These are phyloP conservation scores for Phytophthora kernoviae DNA, from an alignment of 352 stramenopile genomes.

Conservation along the genomic window DNA sequence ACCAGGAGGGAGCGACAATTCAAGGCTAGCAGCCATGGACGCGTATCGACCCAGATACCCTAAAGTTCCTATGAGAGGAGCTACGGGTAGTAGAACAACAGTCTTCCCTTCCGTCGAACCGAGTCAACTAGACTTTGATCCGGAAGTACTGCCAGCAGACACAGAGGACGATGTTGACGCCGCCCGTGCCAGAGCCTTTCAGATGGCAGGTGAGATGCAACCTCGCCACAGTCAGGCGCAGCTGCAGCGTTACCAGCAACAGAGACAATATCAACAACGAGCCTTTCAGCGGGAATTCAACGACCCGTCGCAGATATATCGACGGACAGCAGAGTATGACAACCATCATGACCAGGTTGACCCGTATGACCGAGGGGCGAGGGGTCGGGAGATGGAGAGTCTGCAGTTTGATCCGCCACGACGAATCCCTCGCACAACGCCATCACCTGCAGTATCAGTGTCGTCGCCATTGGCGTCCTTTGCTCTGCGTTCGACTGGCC, in stretches of 20 bases:
- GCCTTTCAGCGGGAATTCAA: slow-evolving; percentile 25
- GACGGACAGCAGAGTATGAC: slow-evolving; percentile 10
- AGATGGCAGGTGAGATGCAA: slow-evolving; percentile 37
- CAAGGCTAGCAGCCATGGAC: background rate
- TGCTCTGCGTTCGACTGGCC: slow-evolving; percentile 15
- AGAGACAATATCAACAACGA: slow-evolving; percentile 40
- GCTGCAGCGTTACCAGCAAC: slow-evolving; percentile 45
- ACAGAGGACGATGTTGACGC: slow-evolving; percentile 19
- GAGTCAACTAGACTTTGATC: slow-evolving; percentile 10
- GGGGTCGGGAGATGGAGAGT: slow-evolving; percentile 12
- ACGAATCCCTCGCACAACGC: slow-evolving; percentile 48
- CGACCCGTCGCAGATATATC: slow-evolving; percentile 25
- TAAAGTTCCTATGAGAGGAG: background rate
- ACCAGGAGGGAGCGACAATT: slow-evolving; percentile 4
- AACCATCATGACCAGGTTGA: slow-evolving; percentile 13
- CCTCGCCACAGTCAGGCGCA: slow-evolving; percentile 37
- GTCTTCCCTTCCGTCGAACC: slow-evolving; percentile 1
- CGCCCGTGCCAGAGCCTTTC: slow-evolving; percentile 15
- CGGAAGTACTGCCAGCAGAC: slow-evolving; percentile 7
- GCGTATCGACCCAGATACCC: slow-evolving; percentile 3
- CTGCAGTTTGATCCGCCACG: slow-evolving; percentile 21
- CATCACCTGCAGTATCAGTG: slow-evolving; percentile 3
- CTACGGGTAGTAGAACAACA: background rate
- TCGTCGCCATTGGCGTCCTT: slow-evolving; percentile 19
- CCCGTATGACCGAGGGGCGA: slow-evolving; percentile 23